Base-by-base conservation (phyloP, 768 basidiomycete genomes). In the Boletus eberwhitei region DNA sequence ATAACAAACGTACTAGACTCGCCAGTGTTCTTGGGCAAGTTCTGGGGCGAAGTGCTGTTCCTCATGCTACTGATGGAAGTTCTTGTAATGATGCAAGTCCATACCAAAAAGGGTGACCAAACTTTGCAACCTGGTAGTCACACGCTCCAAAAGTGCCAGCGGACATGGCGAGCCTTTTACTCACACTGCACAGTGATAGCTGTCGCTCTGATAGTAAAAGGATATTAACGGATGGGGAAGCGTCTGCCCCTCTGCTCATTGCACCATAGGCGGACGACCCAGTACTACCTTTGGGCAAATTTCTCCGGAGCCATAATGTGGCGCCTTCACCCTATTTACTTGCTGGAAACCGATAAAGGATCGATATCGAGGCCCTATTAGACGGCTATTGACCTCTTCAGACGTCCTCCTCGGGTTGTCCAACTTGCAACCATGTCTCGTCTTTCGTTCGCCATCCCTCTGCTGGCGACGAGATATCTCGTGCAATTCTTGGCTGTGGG, bases 281-380 rank as follows among this genome's bases (percentile, higher is more conserved):
- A 5, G n/a, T 21, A 47, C 29, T 2, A 12, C 16, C 7, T 39
- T 31, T 14, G 19, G 8, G 31, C 6, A 16, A 32, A n/a, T 31
- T 50, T 49, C 22, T 31, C 11, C n/a, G 47, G 35, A 46, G 31
- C 13, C 9, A 4, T 13, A 29, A 29, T 9, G 29, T 35, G 36
- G 17, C 13, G 34, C 14, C 16, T 31, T 37, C 40, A 38, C 34
- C 36, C 26, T 19, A 26, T 19, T 39, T n/a, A 5, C 26, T 22
- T 36, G 11, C 22, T n/a, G 16, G 19, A 7, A 26, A 53, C 21
- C 36, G 34, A 64, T 58, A 63, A 64, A 61, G 40, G 39, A 45
- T 43, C 14, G 38, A 42, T 34, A 26, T 22, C 0, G 37, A 13
- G n/a, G 9, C 19, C 3, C 6, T 8, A 8, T 19, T 17, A 12